Evolutionary conservation across 2,329 filamentous ascomycete genomes (phyloP), one percentile per base, ranked within the genome.

Genomic region (Alternaria ethzedia): DNA sequence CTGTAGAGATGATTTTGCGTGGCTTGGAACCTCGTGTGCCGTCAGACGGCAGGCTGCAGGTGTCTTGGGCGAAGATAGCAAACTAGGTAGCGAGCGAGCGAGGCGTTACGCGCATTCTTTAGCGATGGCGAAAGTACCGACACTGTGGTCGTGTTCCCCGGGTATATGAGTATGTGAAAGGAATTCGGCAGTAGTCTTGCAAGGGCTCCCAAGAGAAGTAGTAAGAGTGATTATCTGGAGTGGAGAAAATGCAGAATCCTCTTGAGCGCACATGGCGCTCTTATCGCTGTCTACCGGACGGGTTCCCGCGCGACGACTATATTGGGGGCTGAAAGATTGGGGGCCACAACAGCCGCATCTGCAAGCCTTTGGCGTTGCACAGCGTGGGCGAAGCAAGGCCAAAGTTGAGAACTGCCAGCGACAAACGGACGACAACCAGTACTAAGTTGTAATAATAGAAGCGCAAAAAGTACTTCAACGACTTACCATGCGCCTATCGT

Each of bases 311-410:
- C 28, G 13, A 23, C 17, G 26, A 20, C 28, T 30, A 21, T 23
- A 47, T 63, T 65, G 63, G 59, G 55, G 63, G 63, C 59, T 62
- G 59, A 56, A 63, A 59, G 23, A 23, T 51, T 49, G 59, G 62
- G 52, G 62, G 62, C 59, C 62, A 41, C 20, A 55, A 23, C 17
- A 58, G 47, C 54, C 36, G 55, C 46, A 55, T 23, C 11, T 52
- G 20, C 50, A 52, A 57, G 43, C 46, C 47, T 52, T 23, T 41
- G 20, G 50, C 10, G 28, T 56, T 36, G 46, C 13, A 32, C n/a
- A 2, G 23, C 32, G n/a, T n/a, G 36, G 26, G 59, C 59, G 56
- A 30, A 61, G 30, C 30, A 30, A 30, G 28, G 5, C 28, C 28
- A 30, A 30, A 30, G 28, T 30, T 30, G 28, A 30, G 28, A 30